Evolutionary conservation across 345 rosid species (phyloP), one percentile per base, ranked within the genome.

Genomic region (Ceriops decandra): DNA sequence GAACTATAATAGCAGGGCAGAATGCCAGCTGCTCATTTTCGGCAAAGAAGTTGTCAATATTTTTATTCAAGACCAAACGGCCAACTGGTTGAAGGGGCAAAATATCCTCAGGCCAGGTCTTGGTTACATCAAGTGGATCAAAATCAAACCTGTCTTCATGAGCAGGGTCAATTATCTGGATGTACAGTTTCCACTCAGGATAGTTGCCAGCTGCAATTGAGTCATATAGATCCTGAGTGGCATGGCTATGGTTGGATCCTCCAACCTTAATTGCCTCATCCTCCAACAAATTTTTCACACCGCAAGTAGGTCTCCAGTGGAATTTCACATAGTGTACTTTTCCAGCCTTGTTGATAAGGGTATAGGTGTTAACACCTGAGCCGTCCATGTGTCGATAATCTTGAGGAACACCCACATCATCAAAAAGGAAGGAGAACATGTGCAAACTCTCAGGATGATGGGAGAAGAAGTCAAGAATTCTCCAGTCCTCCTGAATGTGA

Each of bases 341-440:
- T n/a, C 96, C 99, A 38, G 89, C 88, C 81, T 91, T 95, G 91
- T 85, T 86, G 78, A 95, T 84, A 46, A 95, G 80, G 49, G 82
- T 77, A 67, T 88, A 95, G 60, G 99, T 90, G 85, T 95, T 86
- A 61, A 95, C 99, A 13, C 98, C 96, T 13, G 72, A 71, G 53
- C 99, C 99, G 2, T 90, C 98, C 98, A 91, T 93, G 84, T 91
- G 98, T 73, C 98, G 81, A 80, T 91, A 93, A 78, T 93, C 95
- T 76, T 81, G 95, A 36, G 98, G 98, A 72, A 93, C 72, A 73
- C 98, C 96, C 30, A 91, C 20, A 76, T 95, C 99, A 73, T 95
- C 99, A 66, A 86, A 95, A 72, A 95, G 85, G 80, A 88, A 95
- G 20, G 90, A 61, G 64, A 95, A 87, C 92, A 85, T 90, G 87